These are phyloP conservation scores for Trichosporon faecale DNA, from an alignment of 1,284 basidiomycete species.

Conservation along the genomic window DNA sequence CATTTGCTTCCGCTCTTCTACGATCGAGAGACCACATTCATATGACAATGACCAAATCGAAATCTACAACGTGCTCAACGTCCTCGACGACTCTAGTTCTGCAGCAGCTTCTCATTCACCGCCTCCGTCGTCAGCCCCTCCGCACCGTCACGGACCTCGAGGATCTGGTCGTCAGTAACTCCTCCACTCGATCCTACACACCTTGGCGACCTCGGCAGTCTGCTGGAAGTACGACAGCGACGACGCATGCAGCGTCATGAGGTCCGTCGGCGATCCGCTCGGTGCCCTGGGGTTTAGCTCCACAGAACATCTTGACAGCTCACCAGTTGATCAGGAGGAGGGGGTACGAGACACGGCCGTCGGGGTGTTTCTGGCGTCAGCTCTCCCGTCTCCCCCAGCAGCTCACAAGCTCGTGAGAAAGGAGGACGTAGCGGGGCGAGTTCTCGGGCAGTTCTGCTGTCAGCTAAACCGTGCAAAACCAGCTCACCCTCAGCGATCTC, in stretches of 20 bases:
- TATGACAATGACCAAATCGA: slow-evolving; percentile 3
- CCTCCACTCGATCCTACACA: slow-evolving; percentile 22
- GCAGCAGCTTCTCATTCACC: slow-evolving; percentile 64
- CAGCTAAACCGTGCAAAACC: not conserved
- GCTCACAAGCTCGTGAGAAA: slow-evolving; percentile 69
- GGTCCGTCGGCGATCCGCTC: slow-evolving; percentile 65
- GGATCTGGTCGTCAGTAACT: slow-evolving; percentile 52
- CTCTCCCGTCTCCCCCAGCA: not conserved
- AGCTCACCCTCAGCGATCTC: slow-evolving; percentile 74
- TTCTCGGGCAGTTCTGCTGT: slow-evolving; percentile 79
- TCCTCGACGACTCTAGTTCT: not conserved
- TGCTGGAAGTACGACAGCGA: slow-evolving; percentile 74
- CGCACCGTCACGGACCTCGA: slow-evolving; percentile 75
- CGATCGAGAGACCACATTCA: not conserved
- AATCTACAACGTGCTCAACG: not conserved
- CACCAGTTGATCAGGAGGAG: slow-evolving; percentile 81
- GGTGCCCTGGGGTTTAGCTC: slow-evolving; percentile 55
- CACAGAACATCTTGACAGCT: slow-evolving; percentile 16
- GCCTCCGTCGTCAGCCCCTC: slow-evolving; percentile 71
- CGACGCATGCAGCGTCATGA: slow-evolving; percentile 79
- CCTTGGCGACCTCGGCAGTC: slow-evolving; percentile 54
- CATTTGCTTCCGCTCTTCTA: slow-evolving; percentile 1
- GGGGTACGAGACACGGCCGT: slow-evolving; percentile 81
- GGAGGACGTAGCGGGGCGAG: slow-evolving; percentile 78
- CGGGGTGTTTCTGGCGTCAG: slow-evolving; percentile 60